phyloP scores from a whole-genome alignment of 2,329 filamentous ascomycete genomes.

The Phyllosticta capitalensis region DNA sequence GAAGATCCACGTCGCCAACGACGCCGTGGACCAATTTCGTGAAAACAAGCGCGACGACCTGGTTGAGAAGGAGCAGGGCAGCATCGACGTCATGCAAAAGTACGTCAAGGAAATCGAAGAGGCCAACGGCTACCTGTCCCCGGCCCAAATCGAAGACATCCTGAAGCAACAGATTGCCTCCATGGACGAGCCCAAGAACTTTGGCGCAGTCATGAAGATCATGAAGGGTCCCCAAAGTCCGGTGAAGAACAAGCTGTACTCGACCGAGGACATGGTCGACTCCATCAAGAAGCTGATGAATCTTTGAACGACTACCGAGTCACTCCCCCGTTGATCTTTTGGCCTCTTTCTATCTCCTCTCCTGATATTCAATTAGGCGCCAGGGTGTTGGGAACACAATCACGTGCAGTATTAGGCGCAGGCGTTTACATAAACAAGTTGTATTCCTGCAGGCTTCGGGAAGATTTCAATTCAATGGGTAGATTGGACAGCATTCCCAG shows the following conservation, averaged over 20 bases:
- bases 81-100: slow-evolving; percentile 55
- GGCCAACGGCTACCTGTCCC: not conserved
- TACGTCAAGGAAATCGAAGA: slow-evolving; percentile 51
- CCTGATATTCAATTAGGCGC: not conserved
- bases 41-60: slow-evolving; percentile 57
- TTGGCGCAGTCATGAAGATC: not conserved
- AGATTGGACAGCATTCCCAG: not conserved
- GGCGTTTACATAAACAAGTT: not conserved
- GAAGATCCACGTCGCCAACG: slow-evolving; percentile 47
- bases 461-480: not conserved
- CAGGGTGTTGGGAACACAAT: not conserved
- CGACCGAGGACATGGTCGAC: not conserved
- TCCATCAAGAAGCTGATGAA: not conserved
- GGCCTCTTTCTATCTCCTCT: not conserved
- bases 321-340: not conserved
- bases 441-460: not conserved
- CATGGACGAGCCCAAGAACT: not conserved
- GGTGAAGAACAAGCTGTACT: not conserved
- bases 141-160: not conserved
- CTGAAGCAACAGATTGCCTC: not conserved
- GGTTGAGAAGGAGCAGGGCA: slow-evolving; percentile 58
- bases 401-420: not conserved
- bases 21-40: slow-evolving; percentile 55
- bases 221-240: not conserved
- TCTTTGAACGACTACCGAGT: not conserved